phyloP scores from a whole-genome alignment of 345 rosid genomes.

The Limnanthes douglasii region DNA sequence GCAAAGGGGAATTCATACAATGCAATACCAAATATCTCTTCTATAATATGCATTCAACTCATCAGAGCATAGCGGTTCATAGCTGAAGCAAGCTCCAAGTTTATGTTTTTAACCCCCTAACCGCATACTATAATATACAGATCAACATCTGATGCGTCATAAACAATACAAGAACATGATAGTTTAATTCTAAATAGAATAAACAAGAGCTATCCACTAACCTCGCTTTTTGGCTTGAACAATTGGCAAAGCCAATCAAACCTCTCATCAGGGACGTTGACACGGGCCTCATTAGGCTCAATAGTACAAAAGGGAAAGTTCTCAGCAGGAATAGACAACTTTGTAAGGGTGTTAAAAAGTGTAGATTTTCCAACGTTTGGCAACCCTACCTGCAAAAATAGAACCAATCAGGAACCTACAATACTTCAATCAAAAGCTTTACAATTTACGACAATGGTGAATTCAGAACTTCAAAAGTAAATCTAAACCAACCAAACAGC shows the following conservation, averaged over 20 bases:
- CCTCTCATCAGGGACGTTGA: conserved; percentile 80
- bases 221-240: conserved; percentile 87
- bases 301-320: conserved; percentile 97
- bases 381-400: conserved; percentile 82
- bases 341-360: conserved; percentile 89
- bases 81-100: too few relatives aligned
- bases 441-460: too few relatives aligned
- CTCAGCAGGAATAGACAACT: conserved; percentile 92
- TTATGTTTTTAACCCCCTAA: too few relatives aligned
- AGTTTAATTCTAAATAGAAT: too few relatives aligned
- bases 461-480: too few relatives aligned
- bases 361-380: conserved; percentile 98
- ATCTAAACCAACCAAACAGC: background rate
- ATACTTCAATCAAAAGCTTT: too few relatives aligned
- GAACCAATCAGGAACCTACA: too few relatives aligned
- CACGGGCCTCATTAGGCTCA: conserved; percentile 94
- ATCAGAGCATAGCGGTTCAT: background rate
- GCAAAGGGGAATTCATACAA: too few relatives aligned
- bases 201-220: conserved; percentile 4
- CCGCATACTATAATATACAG: too few relatives aligned
- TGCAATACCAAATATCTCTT: too few relatives aligned
- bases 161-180: too few relatives aligned
- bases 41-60: background rate
- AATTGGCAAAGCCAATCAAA: conserved; percentile 87
- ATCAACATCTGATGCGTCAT: too few relatives aligned